A percentile compares a stretch with the other conserved stretches of the same genome.
These are phyloP conservation scores for Pseudogymnoascus sp. DNA, from an alignment of 2,329 filamentous ascomycete species.

Conservation along the genomic window DNA sequence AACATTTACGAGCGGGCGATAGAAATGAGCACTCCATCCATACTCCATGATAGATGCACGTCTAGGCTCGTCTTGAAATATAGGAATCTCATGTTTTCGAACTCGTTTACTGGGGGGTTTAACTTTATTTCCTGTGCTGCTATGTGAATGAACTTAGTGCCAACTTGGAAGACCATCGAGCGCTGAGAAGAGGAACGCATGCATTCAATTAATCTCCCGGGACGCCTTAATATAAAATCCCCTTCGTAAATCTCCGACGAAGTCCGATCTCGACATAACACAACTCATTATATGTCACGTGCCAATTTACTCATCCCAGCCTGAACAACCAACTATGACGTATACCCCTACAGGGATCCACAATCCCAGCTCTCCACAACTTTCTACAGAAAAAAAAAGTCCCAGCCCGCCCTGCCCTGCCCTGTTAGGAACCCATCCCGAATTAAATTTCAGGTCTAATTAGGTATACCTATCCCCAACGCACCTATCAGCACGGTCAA, in stretches of 20 bases:
- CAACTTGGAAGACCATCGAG: no score
- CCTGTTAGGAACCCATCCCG: neutral
- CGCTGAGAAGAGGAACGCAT: neutral
- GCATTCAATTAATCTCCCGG: neutral
- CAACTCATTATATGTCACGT: neutral
- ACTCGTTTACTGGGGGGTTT: neutral
- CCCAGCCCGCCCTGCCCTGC: neutral
- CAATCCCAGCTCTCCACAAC: neutral
- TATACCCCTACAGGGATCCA: neutral
- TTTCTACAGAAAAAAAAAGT: neutral
- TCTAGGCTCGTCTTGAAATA: constrained; percentile 4
- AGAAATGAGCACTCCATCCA: neutral
- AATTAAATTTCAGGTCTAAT: neutral
- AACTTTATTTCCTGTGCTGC: neutral
- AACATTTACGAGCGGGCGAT: neutral
- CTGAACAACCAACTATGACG: neutral
- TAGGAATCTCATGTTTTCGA: neutral
- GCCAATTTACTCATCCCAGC: neutral
- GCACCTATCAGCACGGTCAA: neutral
- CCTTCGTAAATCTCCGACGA: neutral
- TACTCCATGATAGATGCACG: neutral
- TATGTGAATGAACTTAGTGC: no score
- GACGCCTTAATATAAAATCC: neutral
- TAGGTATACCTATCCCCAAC: neutral
- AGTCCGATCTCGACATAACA: neutral